These are phyloP conservation scores for Pythium periplocum DNA, from an alignment of 352 stramenopile genomes.

Conservation along the genomic window DNA sequence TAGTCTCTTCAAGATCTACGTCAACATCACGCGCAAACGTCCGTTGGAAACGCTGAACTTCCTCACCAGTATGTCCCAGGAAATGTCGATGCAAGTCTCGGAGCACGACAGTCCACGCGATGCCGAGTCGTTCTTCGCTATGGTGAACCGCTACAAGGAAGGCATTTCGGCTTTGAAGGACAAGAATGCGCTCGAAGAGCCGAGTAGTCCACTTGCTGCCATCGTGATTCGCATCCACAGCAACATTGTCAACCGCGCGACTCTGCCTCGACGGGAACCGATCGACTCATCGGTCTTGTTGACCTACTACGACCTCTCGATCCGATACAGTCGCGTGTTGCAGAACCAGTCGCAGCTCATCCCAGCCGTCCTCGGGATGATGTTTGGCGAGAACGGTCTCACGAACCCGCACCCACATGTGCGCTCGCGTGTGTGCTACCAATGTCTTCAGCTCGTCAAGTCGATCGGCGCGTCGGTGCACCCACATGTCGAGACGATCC, in stretches of 20 bases:
- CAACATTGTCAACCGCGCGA: slow-evolving; percentile 40
- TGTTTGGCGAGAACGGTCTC: slow-evolving; percentile 78
- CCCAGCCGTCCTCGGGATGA: slow-evolving; percentile 66
- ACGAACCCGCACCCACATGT: slow-evolving; percentile 48
- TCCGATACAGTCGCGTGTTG: slow-evolving; percentile 72
- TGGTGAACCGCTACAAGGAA: slow-evolving; percentile 84
- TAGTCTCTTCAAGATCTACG: slow-evolving; percentile 84
- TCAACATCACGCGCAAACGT: slow-evolving; percentile 77
- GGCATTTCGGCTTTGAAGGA: slow-evolving; percentile 58
- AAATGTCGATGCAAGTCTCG: slow-evolving; percentile 42
- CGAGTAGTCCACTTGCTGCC: slow-evolving; percentile 52
- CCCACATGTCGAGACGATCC: slow-evolving; percentile 71
- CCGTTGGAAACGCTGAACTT: slow-evolving; percentile 66
- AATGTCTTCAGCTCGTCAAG: slow-evolving; percentile 81
- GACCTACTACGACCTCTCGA: slow-evolving; percentile 77
- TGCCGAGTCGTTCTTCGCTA: slow-evolving; percentile 73
- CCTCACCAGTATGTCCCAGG: slow-evolving; percentile 54
- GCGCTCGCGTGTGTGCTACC: slow-evolving; percentile 79
- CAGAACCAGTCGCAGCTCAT: slow-evolving; percentile 66
- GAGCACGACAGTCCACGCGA: slow-evolving; percentile 45
- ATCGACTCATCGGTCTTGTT: slow-evolving; percentile 57
- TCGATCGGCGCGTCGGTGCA: slow-evolving; percentile 56
- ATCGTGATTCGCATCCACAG: slow-evolving; percentile 70
- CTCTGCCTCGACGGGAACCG: slow-evolving; percentile 11
- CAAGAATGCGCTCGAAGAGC: slow-evolving; percentile 55